phyloP scores from a whole-genome alignment of 108 stramenopile genomes.

The Nitzschia inconspicua region DNA sequence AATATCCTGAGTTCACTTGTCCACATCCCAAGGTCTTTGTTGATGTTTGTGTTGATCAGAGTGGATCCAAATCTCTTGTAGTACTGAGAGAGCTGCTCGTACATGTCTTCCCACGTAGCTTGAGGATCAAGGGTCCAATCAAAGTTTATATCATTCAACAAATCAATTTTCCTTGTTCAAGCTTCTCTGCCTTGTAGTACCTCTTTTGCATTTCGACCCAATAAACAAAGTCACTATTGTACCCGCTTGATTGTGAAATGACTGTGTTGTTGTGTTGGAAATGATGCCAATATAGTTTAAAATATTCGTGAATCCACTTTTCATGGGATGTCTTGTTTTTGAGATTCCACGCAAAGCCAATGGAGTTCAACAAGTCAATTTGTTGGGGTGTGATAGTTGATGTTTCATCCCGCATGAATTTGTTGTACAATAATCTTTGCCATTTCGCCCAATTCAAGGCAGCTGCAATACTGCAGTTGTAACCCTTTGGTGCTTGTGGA shows the following conservation, averaged over 20 bases:
- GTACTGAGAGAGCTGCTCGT: constrained; percentile 1
- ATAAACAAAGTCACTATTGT: no score
- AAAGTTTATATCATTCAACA: constrained; percentile 3
- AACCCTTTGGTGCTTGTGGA: not conserved
- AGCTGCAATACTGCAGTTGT: not conserved
- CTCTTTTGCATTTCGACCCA: no score
- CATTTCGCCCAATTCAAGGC: not conserved
- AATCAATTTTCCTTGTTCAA: no score
- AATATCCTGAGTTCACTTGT: not conserved
- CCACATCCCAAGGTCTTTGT: not conserved
- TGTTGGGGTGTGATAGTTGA: not conserved
- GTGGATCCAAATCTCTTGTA: not conserved
- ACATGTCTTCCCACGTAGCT: constrained; percentile 7
- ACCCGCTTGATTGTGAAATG: no score
- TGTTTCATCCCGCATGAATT: no score
- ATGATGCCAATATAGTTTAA: not conserved
- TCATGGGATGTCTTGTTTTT: not conserved
- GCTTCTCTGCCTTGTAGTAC: no score
- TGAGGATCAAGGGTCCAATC: constrained; percentile 8
- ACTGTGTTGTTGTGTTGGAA: not conserved
- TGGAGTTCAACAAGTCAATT: constrained; percentile 8
- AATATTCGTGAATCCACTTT: constrained; percentile 5
- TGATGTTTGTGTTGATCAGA: constrained; percentile 1
- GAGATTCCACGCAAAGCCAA: constrained; percentile 44
- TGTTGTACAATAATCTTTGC: constrained; percentile 1